Evolutionary conservation across 2,329 filamentous ascomycete species (phyloP), one percentile per base, ranked within the genome.

Genomic region (Hypoxylon sp.): DNA sequence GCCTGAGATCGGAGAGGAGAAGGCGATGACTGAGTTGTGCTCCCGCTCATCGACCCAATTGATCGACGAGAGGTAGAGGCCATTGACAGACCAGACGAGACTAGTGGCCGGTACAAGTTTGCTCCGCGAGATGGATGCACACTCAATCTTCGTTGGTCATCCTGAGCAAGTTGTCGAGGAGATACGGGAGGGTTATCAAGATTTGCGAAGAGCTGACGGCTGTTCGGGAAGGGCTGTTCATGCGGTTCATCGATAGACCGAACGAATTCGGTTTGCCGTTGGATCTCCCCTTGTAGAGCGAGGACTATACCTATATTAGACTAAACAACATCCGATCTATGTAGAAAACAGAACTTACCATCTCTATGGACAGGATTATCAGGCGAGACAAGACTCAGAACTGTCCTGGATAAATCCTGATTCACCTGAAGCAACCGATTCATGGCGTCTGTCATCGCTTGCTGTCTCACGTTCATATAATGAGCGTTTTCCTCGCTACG

Each of bases 401-500:
- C 82, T 59, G 91, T 89, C 72, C 91, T 89, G 6, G 93, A 91
- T 67, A 98, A 86, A 58, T 97, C 94, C 76, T 94, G 91, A 77
- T 93, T 97, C 85, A 94, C 93, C 81, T 96, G 84, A 42, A 87
- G 80, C 62, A 90, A 75, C 4, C 92, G 90, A 70, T 88, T 85
- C 73, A 98, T 86, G 19, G 92, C 91, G 63, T 98, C 95, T 77
- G 93, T 89, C 74, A 97, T 87, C 13, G 91, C 87, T 76, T 96
- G 92, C 77, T 93, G 94, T 80, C 92, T 95, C 70, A 92, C 84
- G 73, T 91, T 92, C 81, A 98, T 87, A 73, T 91, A 90, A 57
- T 93, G 88, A 61, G 93, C 91, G 53, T 87, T 91, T 75, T 98
- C 95, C 78, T 98, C 96, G 68, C 92, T 92, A 65, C 94, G 89